Percentiles rank a stretch among this genome's conserved stretches.
Evolutionary conservation across 495 filamentous ascomycete genomes (phyloP).

Genomic region (Penicillium canescens): DNA sequence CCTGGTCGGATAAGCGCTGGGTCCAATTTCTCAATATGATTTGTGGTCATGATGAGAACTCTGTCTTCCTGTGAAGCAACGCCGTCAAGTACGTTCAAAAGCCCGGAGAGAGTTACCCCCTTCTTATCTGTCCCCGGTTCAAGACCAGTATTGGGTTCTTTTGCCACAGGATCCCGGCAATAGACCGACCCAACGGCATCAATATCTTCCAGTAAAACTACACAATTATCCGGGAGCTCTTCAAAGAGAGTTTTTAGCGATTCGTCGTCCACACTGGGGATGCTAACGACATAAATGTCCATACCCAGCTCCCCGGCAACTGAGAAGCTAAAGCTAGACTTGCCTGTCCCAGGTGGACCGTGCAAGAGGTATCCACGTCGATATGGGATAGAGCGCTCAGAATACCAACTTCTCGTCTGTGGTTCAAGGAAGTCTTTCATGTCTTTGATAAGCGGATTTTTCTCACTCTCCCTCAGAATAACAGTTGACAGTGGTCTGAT

Average conservation of each 20-base stretch:
- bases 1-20: conserved; percentile 75
- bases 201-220: conserved; percentile 40
- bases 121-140: conserved; percentile 10
- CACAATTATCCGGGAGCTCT: conserved; percentile 31
- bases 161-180: conserved; percentile 51
- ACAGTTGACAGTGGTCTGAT: too few relatives aligned
- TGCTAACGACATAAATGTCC: conserved; percentile 56
- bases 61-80: conserved; percentile 81
- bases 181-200: conserved; percentile 23
- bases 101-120: conserved; percentile 59
- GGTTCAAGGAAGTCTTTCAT: conserved; percentile 15
- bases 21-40: conserved; percentile 73
- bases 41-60: conserved; percentile 83
- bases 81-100: conserved; percentile 84
- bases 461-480: background rate
- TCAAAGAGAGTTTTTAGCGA: conserved; percentile 64
- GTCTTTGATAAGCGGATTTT: conserved; percentile 13
- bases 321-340: conserved; percentile 63
- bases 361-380: conserved; percentile 62
- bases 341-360: conserved; percentile 70
- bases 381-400: conserved; percentile 63
- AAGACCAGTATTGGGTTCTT: background rate
- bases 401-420: conserved; percentile 29
- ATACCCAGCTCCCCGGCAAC: conserved; percentile 61
- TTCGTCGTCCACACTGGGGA: conserved; percentile 48